These are phyloP conservation scores for Selaginella moellendorffii DNA, from an alignment of 75 land plant genomes.

Conservation along the genomic window DNA sequence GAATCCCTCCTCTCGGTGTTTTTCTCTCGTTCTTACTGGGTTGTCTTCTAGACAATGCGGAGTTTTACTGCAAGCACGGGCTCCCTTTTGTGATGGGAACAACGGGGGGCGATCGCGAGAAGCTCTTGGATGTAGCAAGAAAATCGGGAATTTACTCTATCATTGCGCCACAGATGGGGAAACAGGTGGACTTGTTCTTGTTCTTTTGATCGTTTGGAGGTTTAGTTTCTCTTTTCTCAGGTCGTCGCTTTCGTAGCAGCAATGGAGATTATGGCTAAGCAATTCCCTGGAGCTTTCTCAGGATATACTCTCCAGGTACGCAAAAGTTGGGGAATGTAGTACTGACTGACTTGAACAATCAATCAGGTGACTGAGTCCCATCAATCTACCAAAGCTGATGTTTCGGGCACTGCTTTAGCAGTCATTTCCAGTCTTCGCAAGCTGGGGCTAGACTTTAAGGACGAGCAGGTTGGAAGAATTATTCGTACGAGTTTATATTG, in stretches of 20 bases:
- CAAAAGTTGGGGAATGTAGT: not conserved
- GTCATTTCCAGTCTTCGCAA: slow-evolving; percentile 65
- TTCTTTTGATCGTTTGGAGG: not conserved
- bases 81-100: slow-evolving; percentile 99
- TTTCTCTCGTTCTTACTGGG: not conserved
- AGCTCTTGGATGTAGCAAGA: slow-evolving; percentile 39
- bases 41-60: slow-evolving; percentile 69
- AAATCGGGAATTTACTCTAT: slow-evolving; percentile 79
- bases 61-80: slow-evolving; percentile 71
- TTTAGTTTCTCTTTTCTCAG: slow-evolving; percentile 26
- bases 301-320: slow-evolving; percentile 65
- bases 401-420: slow-evolving; percentile 94
- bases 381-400: slow-evolving; percentile 72
- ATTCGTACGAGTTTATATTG: not conserved
- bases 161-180: slow-evolving; percentile 98
- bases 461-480: slow-evolving; percentile 37
- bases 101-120: slow-evolving; percentile 83
- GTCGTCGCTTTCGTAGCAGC: slow-evolving; percentile 98
- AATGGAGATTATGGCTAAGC: slow-evolving; percentile 88
- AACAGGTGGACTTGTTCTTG: slow-evolving; percentile 38
- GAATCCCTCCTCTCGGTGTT: too few species aligned
- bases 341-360: not conserved
- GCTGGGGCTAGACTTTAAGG: slow-evolving; percentile 51
- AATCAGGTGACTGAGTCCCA: slow-evolving; percentile 88
- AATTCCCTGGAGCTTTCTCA: slow-evolving; percentile 92